Base-by-base conservation (phyloP, 768 basidiomycete genomes). In the Scleroderma citrinum region DNA sequence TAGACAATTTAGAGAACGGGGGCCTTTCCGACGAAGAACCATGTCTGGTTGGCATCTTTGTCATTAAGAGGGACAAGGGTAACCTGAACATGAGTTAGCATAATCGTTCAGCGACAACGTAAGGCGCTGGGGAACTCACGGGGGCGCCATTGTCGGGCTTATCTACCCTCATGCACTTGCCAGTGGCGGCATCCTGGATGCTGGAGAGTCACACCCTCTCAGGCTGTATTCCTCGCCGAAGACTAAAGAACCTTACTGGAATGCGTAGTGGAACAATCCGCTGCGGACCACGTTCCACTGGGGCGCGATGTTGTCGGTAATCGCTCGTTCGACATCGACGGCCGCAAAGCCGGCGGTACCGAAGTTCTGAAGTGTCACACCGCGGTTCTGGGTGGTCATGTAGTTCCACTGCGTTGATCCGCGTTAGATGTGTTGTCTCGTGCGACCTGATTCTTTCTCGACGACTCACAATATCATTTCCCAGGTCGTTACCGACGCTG, bases 21-120 rank as follows among this genome's bases (percentile, higher is more conserved):
- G 31, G 31, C 41, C 34, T 50, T 50, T 42, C 38, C 44, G 44
- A 50, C 48, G 13, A 50, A 46, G n/a, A 50, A 46, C 49, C 49
- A 50, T 11, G 39, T 32, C 32, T 36, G 44, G 34, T 37, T 36
- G 14, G 4, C 20, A 34, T 49, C 34, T 5, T 12, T 26, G 17
- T 42, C 34, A 26, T 32, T n/a, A 20, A 20, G 42, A 17, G n/a
- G 5, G 2, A 34, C 49, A 23, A 36, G 34, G 5, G 34, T 46
- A 7, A 47, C 29, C 36, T 39, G 21, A 13, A 17, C 13, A 26
- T 29, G 5, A 26, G 36, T 12, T 19, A 20, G 17, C 31, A 5
- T 24, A 2, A 46, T 31, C 17, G 12, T 5, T 45, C 34, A 30
- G 24, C 11, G 17, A 23, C 26, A 7, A 31, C 13, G 7, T 19